Evolutionary conservation across 1,284 basidiomycete species (phyloP).

Genomic region (Porogramme epimiltina): DNA sequence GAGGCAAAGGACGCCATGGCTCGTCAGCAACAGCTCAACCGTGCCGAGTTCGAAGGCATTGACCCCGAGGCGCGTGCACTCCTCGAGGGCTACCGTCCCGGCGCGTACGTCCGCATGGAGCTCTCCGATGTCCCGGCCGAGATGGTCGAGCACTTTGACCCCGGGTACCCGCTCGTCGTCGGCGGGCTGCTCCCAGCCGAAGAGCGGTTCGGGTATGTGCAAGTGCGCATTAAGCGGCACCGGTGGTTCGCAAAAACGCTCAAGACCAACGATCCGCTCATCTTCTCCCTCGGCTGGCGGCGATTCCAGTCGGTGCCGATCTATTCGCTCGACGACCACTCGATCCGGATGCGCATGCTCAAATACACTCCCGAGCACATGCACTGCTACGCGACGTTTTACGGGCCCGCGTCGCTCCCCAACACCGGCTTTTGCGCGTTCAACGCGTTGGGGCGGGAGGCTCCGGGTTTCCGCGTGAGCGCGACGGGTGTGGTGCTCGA

Average conservation of each 20-base stretch:
- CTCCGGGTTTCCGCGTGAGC: constrained; percentile 83
- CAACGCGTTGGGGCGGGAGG: constrained; percentile 76
- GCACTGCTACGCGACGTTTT: constrained; percentile 98
- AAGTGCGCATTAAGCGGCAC: constrained; percentile 96
- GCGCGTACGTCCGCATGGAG: constrained; percentile 94
- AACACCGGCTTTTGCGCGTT: constrained; percentile 99
- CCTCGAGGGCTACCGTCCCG: constrained; percentile 91
- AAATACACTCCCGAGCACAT: constrained; percentile 99
- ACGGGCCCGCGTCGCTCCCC: constrained; percentile 88
- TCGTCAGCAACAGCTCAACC: constrained; percentile 83
- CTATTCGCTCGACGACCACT: constrained; percentile 96
- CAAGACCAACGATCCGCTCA: constrained; percentile 97
- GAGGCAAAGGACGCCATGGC: constrained; percentile 93
- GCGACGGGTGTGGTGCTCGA: constrained; percentile 96
- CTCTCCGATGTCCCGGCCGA: constrained; percentile 86
- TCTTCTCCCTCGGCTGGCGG: constrained; percentile 95
- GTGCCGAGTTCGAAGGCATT: constrained; percentile 83
- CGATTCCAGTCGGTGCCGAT: constrained; percentile 95
- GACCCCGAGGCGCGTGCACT: constrained; percentile 80
- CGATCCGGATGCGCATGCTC: constrained; percentile 97
- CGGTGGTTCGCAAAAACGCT: constrained; percentile 92
- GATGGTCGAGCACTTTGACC: constrained; percentile 93
- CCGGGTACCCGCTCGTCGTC: constrained; percentile 87
- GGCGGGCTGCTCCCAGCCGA: constrained; percentile 93
- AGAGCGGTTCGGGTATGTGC: constrained; percentile 91